Conservation (phyloP, 192 early-diverging fungal genomes). For the Rhizophagus clarus region DNA sequence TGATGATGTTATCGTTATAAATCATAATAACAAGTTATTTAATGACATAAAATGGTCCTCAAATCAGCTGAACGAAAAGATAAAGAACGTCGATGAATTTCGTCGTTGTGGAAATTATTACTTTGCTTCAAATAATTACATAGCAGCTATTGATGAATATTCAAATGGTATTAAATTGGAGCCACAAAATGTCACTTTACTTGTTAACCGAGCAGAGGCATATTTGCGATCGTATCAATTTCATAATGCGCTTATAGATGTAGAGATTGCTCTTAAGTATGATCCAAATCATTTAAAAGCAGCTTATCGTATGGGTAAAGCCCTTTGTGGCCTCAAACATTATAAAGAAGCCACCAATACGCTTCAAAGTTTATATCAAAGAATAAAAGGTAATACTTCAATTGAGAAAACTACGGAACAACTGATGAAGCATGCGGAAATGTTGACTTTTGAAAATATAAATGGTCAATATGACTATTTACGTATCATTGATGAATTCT, state of each 20-base stretch:
- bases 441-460: not conserved
- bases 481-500: slow-evolving; percentile 10
- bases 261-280: not conserved
- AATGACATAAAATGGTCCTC: not conserved
- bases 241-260: not conserved
- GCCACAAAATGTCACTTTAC: not conserved
- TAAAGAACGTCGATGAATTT: not conserved
- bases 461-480: no score
- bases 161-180: no score
- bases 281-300: slow-evolving; percentile 3
- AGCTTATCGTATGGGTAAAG: not conserved
- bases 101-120: not conserved
- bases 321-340: not conserved
- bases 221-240: not conserved
- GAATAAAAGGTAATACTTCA: not conserved
- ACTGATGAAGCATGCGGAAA: not conserved
- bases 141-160: not conserved
- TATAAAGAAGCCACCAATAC: not conserved
- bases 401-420: no score
- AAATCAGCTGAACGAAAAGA: not conserved
- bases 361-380: not conserved
- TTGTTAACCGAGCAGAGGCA: not conserved
- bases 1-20: not conserved
- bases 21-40: not conserved
- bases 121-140: not conserved